Evolutionary conservation across 148 eudicot genomes (phyloP).

Genomic region (Fagopyrum homotropicum): DNA sequence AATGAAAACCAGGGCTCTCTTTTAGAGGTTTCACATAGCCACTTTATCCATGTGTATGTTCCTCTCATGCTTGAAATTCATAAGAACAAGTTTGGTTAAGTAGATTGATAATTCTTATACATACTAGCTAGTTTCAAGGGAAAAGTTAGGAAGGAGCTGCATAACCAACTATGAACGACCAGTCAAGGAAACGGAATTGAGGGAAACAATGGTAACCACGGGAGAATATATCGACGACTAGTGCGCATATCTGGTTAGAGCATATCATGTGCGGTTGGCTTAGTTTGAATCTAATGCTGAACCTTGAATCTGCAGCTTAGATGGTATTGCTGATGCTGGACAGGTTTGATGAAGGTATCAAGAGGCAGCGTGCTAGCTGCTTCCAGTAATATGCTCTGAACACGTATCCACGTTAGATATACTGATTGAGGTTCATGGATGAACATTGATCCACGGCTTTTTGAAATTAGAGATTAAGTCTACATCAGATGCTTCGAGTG

Average conservation of each 20-base stretch:
- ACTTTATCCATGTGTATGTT: not conserved
- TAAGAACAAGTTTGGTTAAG: not conserved
- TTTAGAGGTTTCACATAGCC: not conserved
- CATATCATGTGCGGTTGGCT: not conserved
- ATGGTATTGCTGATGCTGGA: not conserved
- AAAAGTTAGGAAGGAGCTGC: not conserved
- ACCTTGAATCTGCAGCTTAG: not conserved
- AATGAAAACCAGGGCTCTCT: not conserved
- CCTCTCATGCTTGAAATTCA: not conserved
- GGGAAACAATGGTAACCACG: not conserved
- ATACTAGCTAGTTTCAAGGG: not conserved
- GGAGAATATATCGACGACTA: not conserved
- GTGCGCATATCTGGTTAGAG: not conserved
- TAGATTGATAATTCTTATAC: not conserved
- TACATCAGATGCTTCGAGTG: not conserved
- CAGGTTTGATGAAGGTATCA: not conserved
- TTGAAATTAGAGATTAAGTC: not conserved
- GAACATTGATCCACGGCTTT: not conserved
- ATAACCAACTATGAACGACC: too few species aligned
- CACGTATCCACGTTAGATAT: not conserved
- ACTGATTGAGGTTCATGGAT: not conserved
- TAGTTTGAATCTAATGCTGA: not conserved
- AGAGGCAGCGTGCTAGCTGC: not conserved
- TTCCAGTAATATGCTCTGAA: not conserved
- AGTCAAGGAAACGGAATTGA: not conserved